Conservation (phyloP, 2,329 filamentous ascomycete genomes). For the Herpotrichia juniperi region DNA sequence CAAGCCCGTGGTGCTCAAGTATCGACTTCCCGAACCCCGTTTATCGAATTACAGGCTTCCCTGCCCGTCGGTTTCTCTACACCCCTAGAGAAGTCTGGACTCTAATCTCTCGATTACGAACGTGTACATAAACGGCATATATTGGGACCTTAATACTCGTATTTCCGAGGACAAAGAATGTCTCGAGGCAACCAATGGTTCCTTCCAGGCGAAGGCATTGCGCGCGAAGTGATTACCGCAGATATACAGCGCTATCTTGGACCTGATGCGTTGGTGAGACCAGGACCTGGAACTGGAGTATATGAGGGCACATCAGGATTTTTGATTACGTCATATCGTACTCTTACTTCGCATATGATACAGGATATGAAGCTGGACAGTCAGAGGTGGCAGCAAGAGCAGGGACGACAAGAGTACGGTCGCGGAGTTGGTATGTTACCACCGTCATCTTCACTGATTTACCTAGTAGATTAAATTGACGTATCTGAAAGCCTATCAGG, state of each 20-base stretch:
- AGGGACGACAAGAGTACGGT: not conserved
- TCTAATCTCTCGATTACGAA: too few species aligned
- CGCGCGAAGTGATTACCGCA: conserved; percentile 52
- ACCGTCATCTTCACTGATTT: not conserved
- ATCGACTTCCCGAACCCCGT: too few species aligned
- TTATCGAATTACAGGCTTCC: too few species aligned
- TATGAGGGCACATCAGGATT: conserved; percentile 48
- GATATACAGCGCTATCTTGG: conserved; percentile 54
- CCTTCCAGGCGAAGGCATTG: conserved; percentile 51
- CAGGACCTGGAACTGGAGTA: conserved; percentile 46
- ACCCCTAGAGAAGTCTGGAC: too few species aligned
- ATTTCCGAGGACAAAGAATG: not conserved
- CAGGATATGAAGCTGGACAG: conserved; percentile 49
- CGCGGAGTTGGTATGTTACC: too few species aligned
- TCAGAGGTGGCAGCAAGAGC: conserved; percentile 34
- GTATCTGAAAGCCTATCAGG: not conserved
- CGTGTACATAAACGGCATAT: too few species aligned
- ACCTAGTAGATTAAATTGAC: not conserved
- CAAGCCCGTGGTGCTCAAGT: too few species aligned
- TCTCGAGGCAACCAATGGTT: conserved; percentile 46
- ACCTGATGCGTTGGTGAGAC: conserved; percentile 51
- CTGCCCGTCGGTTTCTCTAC: too few species aligned
- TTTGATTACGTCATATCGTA: conserved; percentile 53
- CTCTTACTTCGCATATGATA: conserved; percentile 49
- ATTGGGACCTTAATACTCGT: too few species aligned